A percentile compares a stretch with the other conserved stretches of the same genome.
Conservation (phyloP, 2,329 filamentous ascomycete species). For the Amylocarpus encephaloides region DNA sequence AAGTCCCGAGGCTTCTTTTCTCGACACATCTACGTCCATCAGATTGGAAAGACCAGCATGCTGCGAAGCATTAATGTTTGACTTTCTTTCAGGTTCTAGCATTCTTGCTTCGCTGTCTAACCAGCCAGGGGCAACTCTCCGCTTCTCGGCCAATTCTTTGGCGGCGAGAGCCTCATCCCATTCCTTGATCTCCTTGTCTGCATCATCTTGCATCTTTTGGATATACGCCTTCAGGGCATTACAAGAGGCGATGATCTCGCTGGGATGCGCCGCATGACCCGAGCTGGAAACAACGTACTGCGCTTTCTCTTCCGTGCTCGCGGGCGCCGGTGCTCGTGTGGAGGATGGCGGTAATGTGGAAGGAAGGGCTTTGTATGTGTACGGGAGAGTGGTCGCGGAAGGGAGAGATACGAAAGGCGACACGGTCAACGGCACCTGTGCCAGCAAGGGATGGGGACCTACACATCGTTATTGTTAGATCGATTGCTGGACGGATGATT, state of each 20-base stretch:
- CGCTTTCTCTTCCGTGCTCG: slow-evolving; percentile 42
- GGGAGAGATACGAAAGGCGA: slow-evolving; percentile 92
- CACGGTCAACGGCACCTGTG: slow-evolving; percentile 87
- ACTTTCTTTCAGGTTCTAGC: slow-evolving; percentile 57
- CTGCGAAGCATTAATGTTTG: slow-evolving; percentile 4
- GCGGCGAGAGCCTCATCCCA: slow-evolving; percentile 63
- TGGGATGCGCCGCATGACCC: slow-evolving; percentile 77
- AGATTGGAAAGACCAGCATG: slow-evolving; percentile 17
- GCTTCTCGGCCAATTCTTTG: slow-evolving; percentile 71
- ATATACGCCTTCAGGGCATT: slow-evolving; percentile 72
- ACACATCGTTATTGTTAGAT: slow-evolving; percentile 1
- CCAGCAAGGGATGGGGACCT: slow-evolving; percentile 80
- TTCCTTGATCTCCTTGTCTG: slow-evolving; percentile 57
- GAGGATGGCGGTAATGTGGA: slow-evolving; percentile 75
- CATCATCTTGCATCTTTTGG: slow-evolving; percentile 59
- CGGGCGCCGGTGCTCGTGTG: slow-evolving; percentile 42
- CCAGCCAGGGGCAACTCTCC: slow-evolving; percentile 74
- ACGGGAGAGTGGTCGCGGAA: slow-evolving; percentile 82
- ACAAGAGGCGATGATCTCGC: slow-evolving; percentile 79
- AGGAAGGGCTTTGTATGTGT: slow-evolving; percentile 88
- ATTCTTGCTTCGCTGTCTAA: slow-evolving; percentile 66
- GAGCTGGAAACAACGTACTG: slow-evolving; percentile 73
- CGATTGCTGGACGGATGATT: not conserved
- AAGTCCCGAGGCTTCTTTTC: slow-evolving; percentile 27
- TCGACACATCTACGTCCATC: slow-evolving; percentile 30